phyloP scores from a whole-genome alignment of 2,329 filamentous ascomycete genomes.

The Waltergamsia citrina region DNA sequence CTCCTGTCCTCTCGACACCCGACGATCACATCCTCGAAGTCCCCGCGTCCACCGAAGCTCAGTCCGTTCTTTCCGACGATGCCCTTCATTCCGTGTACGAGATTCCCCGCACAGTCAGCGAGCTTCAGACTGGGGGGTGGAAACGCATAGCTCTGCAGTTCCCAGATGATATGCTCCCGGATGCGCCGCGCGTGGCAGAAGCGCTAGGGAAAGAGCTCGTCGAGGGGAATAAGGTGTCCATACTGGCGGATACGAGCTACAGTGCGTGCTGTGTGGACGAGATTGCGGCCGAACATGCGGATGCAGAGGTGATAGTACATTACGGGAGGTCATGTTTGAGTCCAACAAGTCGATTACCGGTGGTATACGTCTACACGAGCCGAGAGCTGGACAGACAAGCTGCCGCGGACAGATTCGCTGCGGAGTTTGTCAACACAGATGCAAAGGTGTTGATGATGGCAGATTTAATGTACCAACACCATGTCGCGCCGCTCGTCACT shows the following conservation, averaged over 20 bases:
- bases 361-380: conserved; percentile 83
- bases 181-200: conserved; percentile 73
- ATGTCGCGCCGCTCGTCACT: conserved; percentile 51
- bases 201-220: conserved; percentile 25
- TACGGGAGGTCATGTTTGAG: conserved; percentile 90
- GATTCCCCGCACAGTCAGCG: conserved; percentile 65
- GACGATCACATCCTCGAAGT: conserved; percentile 50
- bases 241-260: conserved; percentile 92
- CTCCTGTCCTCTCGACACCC: conserved; percentile 56
- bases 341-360: conserved; percentile 76
- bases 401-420: conserved; percentile 50
- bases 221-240: conserved; percentile 49
- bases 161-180: conserved; percentile 81
- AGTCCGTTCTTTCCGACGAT: conserved; percentile 42
- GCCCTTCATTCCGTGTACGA: conserved; percentile 76
- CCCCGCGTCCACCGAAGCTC: conserved; percentile 28
- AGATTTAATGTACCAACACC: conserved; percentile 76
- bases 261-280: conserved; percentile 96
- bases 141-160: conserved; percentile 84
- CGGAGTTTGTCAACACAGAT: conserved; percentile 55
- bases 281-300: conserved; percentile 86
- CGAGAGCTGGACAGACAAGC: conserved; percentile 55
- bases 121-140: conserved; percentile 67
- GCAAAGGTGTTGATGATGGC: conserved; percentile 72
- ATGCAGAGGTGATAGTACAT: conserved; percentile 86